Percentiles rank a stretch among this genome's conserved stretches.
These are phyloP conservation scores for Leccinum fibrillosum DNA, from an alignment of 768 basidiomycete genomes.

Conservation along the genomic window DNA sequence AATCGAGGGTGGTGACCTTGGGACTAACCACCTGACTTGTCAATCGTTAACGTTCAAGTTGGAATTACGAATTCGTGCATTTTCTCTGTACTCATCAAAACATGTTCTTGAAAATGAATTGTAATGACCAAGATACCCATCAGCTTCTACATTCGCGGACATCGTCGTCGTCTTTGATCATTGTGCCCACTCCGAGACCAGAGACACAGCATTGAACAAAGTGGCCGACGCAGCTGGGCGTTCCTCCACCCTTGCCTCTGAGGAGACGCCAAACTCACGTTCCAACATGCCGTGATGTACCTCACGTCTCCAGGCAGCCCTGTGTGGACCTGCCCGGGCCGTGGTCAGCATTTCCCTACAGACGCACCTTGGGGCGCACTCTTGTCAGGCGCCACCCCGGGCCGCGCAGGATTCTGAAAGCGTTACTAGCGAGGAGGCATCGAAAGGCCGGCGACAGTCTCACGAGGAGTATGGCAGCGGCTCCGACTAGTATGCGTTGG, in stretches of 20 bases:
- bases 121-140: conserved; percentile 10
- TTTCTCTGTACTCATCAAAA: not conserved
- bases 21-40: too few relatives aligned
- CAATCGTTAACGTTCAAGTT: too few relatives aligned
- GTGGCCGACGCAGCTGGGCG: conserved; percentile 15
- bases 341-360: too few relatives aligned
- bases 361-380: not conserved
- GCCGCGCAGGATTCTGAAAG: not conserved
- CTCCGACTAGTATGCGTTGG: not conserved
- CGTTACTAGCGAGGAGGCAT: not conserved
- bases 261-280: not conserved
- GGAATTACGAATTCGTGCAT: not conserved
- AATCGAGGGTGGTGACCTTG: not conserved
- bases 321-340: too few relatives aligned
- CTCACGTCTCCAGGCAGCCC: too few relatives aligned
- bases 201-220: conserved; percentile 20
- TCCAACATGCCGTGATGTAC: too few relatives aligned
- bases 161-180: conserved; percentile 18
- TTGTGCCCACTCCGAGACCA: conserved; percentile 10
- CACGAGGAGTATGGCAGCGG: conserved; percentile 1
- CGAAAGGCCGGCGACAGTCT: not conserved
- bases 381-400: conserved; percentile 1
- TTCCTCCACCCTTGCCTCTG: conserved; percentile 13
- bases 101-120: not conserved
- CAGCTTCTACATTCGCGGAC: conserved; percentile 19